Percentiles rank a stretch among this genome's conserved stretches.
Evolutionary conservation across 1,139 yeast genomes (phyloP).

Genomic region (Hansenula lynferdii): DNA sequence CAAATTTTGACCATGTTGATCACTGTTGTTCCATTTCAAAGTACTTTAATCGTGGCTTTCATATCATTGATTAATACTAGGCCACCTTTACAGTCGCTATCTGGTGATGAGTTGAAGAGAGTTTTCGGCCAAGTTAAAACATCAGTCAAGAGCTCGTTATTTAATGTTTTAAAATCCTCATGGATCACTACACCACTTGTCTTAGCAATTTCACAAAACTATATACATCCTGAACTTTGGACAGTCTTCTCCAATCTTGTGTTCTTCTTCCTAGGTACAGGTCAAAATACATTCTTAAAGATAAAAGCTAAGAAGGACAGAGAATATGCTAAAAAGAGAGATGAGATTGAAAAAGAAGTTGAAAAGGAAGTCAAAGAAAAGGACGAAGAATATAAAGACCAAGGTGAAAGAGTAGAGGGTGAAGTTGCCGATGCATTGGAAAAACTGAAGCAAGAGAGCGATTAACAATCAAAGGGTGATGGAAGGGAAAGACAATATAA

Average conservation of each 20-base stretch:
- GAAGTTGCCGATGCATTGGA: conserved; percentile 2
- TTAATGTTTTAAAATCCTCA: conserved; percentile 57
- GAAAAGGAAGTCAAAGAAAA: conserved; percentile 6
- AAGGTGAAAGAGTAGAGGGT: not conserved
- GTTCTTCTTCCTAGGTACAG: conserved; percentile 71
- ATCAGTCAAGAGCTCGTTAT: conserved; percentile 47
- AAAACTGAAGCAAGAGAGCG: conserved; percentile 6
- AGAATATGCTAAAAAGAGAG: conserved; percentile 23
- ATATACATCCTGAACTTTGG: conserved; percentile 73
- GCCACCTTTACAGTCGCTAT: conserved; percentile 13
- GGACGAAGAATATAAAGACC: not conserved
- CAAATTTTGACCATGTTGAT: conserved; percentile 46
- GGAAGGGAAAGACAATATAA: not conserved
- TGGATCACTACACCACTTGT: conserved; percentile 62
- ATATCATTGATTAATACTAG: conserved; percentile 36
- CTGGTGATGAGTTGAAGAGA: conserved; percentile 15
- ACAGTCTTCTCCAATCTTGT: conserved; percentile 76
- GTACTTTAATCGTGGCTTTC: conserved; percentile 51
- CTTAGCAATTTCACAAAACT: conserved; percentile 69
- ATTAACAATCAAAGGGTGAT: conserved; percentile 6
- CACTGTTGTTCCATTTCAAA: conserved; percentile 53
- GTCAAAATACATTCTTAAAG: conserved; percentile 68
- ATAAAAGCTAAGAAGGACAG: conserved; percentile 27
- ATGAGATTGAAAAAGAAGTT: conserved; percentile 13
- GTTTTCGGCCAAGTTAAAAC: conserved; percentile 12